Conservation (phyloP, 192 early-diverging fungal species). For the Pilaira anomala region DNA sequence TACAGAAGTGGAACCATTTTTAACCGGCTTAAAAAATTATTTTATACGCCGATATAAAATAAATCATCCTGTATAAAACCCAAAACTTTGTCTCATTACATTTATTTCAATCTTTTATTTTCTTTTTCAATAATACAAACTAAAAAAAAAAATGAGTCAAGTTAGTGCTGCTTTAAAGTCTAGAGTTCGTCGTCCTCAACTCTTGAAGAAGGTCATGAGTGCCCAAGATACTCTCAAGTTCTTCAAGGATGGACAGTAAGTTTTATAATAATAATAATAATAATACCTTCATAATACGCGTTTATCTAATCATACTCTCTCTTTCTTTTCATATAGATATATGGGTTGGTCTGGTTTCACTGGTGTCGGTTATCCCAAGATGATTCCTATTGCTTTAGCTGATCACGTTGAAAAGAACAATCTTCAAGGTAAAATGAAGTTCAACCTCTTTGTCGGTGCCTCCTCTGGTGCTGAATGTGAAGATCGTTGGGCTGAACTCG, state of each 20-base stretch:
- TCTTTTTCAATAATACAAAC: background rate
- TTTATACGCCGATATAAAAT: background rate
- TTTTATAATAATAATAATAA: background rate
- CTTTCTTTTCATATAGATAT: conserved; percentile 12
- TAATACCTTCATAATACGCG: background rate
- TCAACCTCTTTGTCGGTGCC: conserved; percentile 44
- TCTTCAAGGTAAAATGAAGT: conserved; percentile 41
- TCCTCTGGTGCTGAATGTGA: conserved; percentile 34
- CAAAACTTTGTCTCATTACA: background rate
- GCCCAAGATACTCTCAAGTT: conserved; percentile 34
- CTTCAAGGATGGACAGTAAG: conserved; percentile 41
- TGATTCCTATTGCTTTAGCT: conserved; percentile 37
- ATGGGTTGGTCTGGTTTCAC: conserved; percentile 37
- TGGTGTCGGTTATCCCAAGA: conserved; percentile 44
- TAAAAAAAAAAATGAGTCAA: conserved; percentile 24
- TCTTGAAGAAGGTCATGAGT: conserved; percentile 36
- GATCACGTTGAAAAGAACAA: conserved; percentile 45
- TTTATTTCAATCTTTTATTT: background rate
- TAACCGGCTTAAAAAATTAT: too few relatives aligned
- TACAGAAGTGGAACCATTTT: too few relatives aligned
- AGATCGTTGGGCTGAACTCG: conserved; percentile 37
- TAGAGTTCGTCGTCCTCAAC: conserved; percentile 32
- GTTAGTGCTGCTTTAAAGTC: conserved; percentile 32
- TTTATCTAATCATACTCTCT: background rate
- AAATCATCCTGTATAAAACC: too few relatives aligned